These are phyloP conservation scores for Fusarium sp. DNA, from an alignment of 2,329 filamentous ascomycete species.

Conservation along the genomic window DNA sequence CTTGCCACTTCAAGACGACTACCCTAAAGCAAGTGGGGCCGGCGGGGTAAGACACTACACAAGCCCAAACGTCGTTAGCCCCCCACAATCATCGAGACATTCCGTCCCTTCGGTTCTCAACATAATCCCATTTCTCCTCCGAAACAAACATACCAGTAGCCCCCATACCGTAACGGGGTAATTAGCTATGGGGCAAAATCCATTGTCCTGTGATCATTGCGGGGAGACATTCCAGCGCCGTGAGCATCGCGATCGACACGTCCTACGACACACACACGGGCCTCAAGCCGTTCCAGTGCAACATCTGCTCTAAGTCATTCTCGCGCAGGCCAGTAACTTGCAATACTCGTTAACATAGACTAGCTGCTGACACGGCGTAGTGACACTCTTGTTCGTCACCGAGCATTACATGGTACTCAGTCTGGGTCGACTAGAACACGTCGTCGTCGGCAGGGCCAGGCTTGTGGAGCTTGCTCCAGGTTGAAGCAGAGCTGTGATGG, in stretches of 20 bases:
- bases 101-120: neutral
- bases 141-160: rapidly evolving
- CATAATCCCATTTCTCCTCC: no score
- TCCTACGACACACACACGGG: neutral
- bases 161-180: neutral
- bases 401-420: neutral
- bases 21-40: neutral
- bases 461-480: neutral
- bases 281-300: neutral
- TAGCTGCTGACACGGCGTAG: rapidly evolving
- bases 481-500: neutral
- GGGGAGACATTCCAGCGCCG: neutral
- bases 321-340: neutral
- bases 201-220: neutral
- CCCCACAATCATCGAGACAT: rapidly evolving
- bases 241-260: neutral
- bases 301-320: neutral
- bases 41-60: neutral
- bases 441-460: neutral
- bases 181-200: neutral
- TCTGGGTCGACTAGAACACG: rapidly evolving
- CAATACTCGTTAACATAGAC: no score
- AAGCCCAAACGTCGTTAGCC: neutral
- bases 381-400: neutral
- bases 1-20: rapidly evolving